These are phyloP conservation scores for Postia placenta DNA, from an alignment of 768 basidiomycete genomes.

Conservation along the genomic window DNA sequence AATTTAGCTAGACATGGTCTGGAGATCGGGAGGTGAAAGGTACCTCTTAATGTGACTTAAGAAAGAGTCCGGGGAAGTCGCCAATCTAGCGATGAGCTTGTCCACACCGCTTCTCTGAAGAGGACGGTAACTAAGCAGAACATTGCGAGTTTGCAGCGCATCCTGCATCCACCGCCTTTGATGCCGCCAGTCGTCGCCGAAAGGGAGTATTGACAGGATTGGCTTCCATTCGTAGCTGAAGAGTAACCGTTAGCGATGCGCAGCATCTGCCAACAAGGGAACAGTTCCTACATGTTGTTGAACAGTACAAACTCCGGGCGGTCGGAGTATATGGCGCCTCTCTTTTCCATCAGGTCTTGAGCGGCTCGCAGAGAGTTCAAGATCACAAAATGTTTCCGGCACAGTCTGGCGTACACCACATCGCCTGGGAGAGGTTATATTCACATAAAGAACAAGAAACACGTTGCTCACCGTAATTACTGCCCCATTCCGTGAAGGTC, in stretches of 20 bases:
- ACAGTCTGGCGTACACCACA: constrained; percentile 9
- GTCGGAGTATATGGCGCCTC: constrained; percentile 20
- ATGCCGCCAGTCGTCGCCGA: constrained; percentile 23
- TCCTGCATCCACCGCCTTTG: constrained; percentile 23
- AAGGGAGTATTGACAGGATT: constrained; percentile 13
- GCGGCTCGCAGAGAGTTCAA: constrained; percentile 19
- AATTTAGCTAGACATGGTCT: background rate
- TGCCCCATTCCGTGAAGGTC: constrained; percentile 23
- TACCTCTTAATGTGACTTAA: constrained; percentile 15
- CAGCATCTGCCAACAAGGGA: background rate
- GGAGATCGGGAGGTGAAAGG: no score
- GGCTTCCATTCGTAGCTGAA: background rate
- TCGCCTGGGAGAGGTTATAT: constrained; percentile 9
- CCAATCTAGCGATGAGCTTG: constrained; percentile 20
- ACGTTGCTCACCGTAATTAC: constrained; percentile 19
- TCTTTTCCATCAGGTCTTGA: constrained; percentile 20
- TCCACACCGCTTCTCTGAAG: constrained; percentile 22
- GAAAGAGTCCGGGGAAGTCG: constrained; percentile 21
- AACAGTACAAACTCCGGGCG: constrained; percentile 13
- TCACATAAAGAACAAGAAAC: background rate
- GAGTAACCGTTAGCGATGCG: background rate
- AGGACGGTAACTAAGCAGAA: constrained; percentile 13
- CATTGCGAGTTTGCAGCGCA: constrained; percentile 14
- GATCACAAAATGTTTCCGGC: constrained; percentile 12
- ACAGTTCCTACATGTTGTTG: constrained; percentile 19